Base-by-base conservation (phyloP, 2,329 filamentous ascomycete genomes). In the Fusarium siculi region DNA sequence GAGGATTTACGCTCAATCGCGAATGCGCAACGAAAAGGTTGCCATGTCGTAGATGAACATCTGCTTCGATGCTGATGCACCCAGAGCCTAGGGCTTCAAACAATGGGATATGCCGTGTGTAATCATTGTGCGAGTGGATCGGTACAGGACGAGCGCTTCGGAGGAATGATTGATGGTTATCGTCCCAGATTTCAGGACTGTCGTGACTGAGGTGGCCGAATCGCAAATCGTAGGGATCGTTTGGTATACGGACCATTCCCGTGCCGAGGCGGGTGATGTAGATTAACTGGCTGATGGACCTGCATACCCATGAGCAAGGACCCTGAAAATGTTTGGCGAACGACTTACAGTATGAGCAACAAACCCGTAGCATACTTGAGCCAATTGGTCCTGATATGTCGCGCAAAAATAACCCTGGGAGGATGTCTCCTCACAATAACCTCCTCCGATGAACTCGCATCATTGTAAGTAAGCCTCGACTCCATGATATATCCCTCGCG, bases 171-270 rank as follows among this genome's bases (percentile, higher is more conserved):
- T 70, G 67, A 19, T 53, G 67, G 1, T 36, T 44, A 1, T 70
- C 66, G 36, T 70, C 60, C 66, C 66, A 70, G 1, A 70, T 57
- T 9, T 66, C 66, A 12, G 67, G 67, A n/a, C 60, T 70, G 2
- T 61, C 46, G 21, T 37, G 19, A 23, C 23, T 70, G 15, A 70
- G 61, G 11, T 37, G 36, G 5, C 43, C 54, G 16, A 70, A 70
- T 15, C 66, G 61, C 7, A 70, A 34, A 18, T 70, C 67, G 32
- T 66, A 70, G n/a, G 67, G 66, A 18, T 70, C 67, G 34, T 70
- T 70, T 4, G 60, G n/a, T 7, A 70, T 47, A 19, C 66, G 53
- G 4, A 11, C 23, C n/a, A 66, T 19, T 10, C 53, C 43, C 8
- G 19, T 58, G 15, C 39, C 39, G 4, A 68, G 42, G 4, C 32